Conservation (phyloP, 306 rosid genomes). For the Inga laurina region DNA sequence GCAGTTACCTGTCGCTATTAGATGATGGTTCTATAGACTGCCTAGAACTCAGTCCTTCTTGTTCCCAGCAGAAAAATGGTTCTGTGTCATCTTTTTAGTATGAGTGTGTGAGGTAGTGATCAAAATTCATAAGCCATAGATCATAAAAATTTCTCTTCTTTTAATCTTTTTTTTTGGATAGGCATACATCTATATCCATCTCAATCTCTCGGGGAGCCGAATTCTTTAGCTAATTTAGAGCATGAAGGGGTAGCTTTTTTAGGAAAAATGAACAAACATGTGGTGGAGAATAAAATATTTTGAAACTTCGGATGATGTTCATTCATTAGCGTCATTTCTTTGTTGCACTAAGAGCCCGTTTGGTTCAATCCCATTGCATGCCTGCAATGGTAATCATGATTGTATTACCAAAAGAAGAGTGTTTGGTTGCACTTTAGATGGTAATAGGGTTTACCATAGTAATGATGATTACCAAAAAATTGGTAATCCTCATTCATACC, state of each 20-base stretch:
- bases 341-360: no score
- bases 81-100: not conserved
- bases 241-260: not conserved
- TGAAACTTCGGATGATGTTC: not conserved
- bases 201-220: not conserved
- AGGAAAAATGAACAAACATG: not conserved
- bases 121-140: not conserved
- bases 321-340: not conserved
- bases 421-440: no score
- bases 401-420: no score
- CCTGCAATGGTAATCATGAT: no score
- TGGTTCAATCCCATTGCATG: no score
- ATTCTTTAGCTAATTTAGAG: conserved; percentile 19
- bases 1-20: conserved; percentile 51
- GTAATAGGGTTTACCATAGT: no score
- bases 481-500: no score
- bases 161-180: conserved; percentile 13
- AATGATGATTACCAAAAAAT: no score
- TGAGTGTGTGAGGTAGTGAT: conserved; percentile 12
- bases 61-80: conserved; percentile 47
- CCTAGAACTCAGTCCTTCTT: conserved; percentile 46
- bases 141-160: not conserved
- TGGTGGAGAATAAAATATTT: not conserved
- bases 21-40: conserved; percentile 57
- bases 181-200: conserved; percentile 1